A percentile compares a stretch with the other conserved stretches of the same genome.
These are phyloP conservation scores for Fusarium anthophilum DNA, from an alignment of 2,329 filamentous ascomycete species.

Conservation along the genomic window DNA sequence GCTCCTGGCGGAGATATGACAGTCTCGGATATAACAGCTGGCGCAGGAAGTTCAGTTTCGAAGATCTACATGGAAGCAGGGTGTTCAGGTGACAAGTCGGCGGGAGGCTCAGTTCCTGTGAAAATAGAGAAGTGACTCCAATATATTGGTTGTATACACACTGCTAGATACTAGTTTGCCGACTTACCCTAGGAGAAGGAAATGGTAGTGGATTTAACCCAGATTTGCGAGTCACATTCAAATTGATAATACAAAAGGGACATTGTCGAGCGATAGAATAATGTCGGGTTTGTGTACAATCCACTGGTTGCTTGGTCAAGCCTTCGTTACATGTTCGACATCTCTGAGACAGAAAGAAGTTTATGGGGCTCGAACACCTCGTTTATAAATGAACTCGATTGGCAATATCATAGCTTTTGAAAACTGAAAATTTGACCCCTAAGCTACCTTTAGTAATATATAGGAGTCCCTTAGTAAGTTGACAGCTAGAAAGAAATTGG, in stretches of 20 bases:
- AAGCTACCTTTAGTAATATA: too few relatives aligned
- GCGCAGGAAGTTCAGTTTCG: not conserved
- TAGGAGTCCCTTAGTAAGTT: not conserved
- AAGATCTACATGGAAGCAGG: not conserved
- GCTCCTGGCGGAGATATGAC: not conserved
- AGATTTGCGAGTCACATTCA: not conserved
- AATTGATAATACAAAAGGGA: not conserved
- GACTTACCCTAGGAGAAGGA: too few relatives aligned
- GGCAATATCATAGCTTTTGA: not conserved
- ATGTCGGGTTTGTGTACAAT: rapidly evolving
- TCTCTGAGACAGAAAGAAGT: not conserved
- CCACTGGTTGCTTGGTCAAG: not conserved
- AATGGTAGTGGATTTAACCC: not conserved
- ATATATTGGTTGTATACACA: not conserved
- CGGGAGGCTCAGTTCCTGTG: not conserved
- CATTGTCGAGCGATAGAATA: not conserved
- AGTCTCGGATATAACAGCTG: not conserved
- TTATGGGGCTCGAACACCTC: not conserved
- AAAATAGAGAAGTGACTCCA: slow-evolving; percentile 7
- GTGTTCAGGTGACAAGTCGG: not conserved
- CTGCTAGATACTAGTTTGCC: not conserved
- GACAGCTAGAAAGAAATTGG: not conserved
- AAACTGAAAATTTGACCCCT: too few relatives aligned
- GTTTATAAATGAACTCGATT: not conserved
- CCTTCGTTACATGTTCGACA: not conserved